Evolutionary conservation across 2,329 filamentous ascomycete species (phyloP).

Genomic region (Huntiella omanensis): DNA sequence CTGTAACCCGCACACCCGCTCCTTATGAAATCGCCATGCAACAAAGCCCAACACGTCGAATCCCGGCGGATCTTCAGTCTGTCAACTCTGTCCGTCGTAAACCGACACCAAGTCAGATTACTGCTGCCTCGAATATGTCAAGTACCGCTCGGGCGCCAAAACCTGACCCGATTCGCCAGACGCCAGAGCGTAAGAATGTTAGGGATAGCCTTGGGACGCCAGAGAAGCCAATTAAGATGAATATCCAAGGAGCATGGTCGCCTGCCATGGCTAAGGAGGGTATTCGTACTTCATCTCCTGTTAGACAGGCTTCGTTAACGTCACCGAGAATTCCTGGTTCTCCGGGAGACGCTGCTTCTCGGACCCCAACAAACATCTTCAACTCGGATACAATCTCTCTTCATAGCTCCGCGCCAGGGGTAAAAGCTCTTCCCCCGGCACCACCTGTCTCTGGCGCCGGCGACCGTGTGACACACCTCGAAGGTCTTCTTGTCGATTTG

Average conservation of each 20-base stretch:
- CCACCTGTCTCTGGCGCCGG: constrained; percentile 40
- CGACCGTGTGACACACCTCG: constrained; percentile 47
- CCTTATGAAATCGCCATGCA: constrained; percentile 3
- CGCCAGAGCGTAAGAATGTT: background rate
- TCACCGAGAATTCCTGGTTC: background rate
- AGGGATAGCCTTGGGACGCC: background rate
- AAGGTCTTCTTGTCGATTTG: constrained; percentile 46
- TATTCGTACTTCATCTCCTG: background rate
- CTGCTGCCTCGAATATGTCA: background rate
- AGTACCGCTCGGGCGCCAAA: background rate
- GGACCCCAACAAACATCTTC: constrained; percentile 7
- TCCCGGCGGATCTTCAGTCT: constrained; percentile 3
- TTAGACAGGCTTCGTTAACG: background rate
- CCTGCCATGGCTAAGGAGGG: constrained; percentile 4
- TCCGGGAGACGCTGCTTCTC: background rate
- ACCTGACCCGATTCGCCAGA: background rate
- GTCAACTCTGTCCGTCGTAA: constrained; percentile 27
- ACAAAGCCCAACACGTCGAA: constrained; percentile 3
- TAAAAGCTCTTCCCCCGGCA: constrained; percentile 42
- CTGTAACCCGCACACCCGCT: constrained; percentile 14
- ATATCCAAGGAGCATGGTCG: constrained; percentile 4
- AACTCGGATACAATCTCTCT: constrained; percentile 11
- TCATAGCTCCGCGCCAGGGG: constrained; percentile 10
- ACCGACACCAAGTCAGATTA: constrained; percentile 20
- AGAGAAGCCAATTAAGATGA: constrained; percentile 6